A percentile compares a stretch with the other conserved stretches of the same genome.
Evolutionary conservation across 441 rosid species (phyloP).

Genomic region (Mallotus repandus): DNA sequence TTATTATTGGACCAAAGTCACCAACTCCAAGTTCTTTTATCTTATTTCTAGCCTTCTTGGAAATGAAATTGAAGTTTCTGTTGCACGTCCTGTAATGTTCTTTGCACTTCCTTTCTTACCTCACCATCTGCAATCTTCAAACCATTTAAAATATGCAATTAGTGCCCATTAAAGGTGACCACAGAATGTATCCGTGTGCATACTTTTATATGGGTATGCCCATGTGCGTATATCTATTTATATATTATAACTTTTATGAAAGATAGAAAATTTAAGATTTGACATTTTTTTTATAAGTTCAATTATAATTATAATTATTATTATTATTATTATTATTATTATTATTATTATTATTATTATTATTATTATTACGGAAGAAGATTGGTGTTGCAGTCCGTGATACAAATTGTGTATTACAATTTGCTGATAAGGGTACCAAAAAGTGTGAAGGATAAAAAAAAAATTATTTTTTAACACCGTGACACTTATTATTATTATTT

Average conservation of each 20-base stretch:
- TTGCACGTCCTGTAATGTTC: constrained; percentile 38
- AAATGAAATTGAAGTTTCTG: constrained; percentile 24
- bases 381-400: too few species aligned
- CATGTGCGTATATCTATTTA: not conserved
- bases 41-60: not conserved
- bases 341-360: too few species aligned
- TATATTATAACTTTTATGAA: not conserved
- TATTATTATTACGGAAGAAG: too few species aligned
- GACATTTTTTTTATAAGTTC: too few species aligned
- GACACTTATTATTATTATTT: too few species aligned
- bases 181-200: not conserved
- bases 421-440: too few species aligned
- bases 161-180: not conserved
- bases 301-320: too few species aligned
- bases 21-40: not conserved
- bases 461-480: too few species aligned
- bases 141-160: not conserved
- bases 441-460: too few species aligned
- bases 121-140: constrained; percentile 47
- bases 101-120: constrained; percentile 37
- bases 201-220: not conserved
- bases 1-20: not conserved
- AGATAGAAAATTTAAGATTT: not conserved
- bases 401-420: too few species aligned
- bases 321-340: too few species aligned